phyloP scores from a whole-genome alignment of 2,329 filamentous ascomycete species.

The Nakataea oryzae region DNA sequence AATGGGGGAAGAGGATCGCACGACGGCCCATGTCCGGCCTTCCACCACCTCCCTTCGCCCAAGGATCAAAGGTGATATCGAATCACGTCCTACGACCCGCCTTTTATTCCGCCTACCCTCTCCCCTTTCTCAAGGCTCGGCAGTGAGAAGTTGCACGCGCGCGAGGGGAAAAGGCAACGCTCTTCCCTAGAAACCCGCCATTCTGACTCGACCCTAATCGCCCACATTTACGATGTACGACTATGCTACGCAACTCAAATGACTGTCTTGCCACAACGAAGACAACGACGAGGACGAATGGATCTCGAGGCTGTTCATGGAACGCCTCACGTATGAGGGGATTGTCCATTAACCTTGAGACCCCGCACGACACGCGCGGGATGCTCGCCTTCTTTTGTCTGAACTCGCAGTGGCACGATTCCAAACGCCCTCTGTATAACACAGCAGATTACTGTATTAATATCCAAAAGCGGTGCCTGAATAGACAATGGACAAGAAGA shows the following conservation, averaged over 20 bases:
- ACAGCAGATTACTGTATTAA: not conserved
- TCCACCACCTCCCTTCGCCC: not conserved
- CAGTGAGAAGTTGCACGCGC: no score
- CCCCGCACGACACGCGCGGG: not conserved
- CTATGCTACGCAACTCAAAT: not conserved
- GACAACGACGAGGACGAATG: not conserved
- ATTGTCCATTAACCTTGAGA: not conserved
- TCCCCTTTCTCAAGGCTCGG: not conserved
- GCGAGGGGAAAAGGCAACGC: no score
- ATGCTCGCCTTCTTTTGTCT: not conserved
- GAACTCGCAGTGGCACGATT: not conserved
- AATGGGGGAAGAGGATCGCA: constrained; percentile 14
- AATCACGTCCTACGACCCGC: not conserved
- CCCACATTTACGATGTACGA: not conserved
- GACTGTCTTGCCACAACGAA: no score
- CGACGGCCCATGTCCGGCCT: not conserved
- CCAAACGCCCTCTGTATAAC: not conserved
- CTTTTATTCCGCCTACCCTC: not conserved
- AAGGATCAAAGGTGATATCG: not conserved
- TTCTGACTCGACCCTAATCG: not conserved
- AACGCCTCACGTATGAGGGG: not conserved
- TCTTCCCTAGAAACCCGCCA: not conserved
- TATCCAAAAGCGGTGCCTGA: not conserved
- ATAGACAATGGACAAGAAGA: not conserved
- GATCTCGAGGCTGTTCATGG: not conserved